Conservation (phyloP, 441 rosid species). For the Bocquillonia castaneifolia region DNA sequence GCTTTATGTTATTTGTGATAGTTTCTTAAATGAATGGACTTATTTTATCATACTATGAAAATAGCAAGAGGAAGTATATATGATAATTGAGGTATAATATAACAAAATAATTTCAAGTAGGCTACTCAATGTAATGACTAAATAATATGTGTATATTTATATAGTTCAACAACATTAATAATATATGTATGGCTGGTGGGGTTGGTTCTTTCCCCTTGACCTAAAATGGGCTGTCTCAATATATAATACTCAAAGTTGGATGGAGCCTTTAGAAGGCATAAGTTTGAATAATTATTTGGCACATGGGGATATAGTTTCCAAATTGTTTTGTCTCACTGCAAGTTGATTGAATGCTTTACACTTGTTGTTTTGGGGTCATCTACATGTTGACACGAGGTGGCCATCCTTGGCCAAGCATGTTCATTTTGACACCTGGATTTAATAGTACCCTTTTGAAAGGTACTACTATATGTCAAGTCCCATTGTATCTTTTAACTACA, state of each 20-base stretch:
- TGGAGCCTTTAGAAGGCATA: neutral
- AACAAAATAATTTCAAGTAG: neutral
- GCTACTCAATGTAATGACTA: conserved; percentile 14
- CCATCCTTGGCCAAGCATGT: neutral
- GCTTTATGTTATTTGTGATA: neutral
- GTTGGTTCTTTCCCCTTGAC: conserved; percentile 14
- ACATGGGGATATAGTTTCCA: neutral
- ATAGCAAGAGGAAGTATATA: no score
- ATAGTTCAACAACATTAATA: no score
- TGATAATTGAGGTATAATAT: no score
- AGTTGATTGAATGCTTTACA: conserved; percentile 18
- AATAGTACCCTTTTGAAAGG: no score
- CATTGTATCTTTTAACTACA: no score
- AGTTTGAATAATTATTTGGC: conserved; percentile 7
- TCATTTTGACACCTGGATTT: neutral
- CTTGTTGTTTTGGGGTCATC: conserved; percentile 15
- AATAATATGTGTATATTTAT: no score
- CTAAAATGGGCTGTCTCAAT: neutral
- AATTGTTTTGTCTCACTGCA: neutral
- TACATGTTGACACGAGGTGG: conserved; percentile 3
- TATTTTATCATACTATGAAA: no score
- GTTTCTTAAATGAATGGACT: no score
- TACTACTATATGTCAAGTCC: no score
- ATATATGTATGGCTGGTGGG: no score
- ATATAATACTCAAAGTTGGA: conserved; percentile 7